phyloP scores from a whole-genome alignment of 345 rosid species.

The Euclidium syriacum region DNA sequence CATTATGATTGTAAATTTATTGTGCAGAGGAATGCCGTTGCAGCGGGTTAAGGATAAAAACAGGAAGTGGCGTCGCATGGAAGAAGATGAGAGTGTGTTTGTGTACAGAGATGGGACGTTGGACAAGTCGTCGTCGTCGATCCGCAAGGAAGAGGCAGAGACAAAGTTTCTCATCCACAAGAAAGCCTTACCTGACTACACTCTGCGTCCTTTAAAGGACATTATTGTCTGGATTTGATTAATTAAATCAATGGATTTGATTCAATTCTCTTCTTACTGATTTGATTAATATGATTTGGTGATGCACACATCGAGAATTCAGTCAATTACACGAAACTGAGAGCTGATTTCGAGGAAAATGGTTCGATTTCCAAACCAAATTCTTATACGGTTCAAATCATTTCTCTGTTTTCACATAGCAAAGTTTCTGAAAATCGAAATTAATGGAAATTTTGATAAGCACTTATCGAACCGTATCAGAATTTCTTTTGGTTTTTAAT shows the following conservation, averaged over 20 bases:
- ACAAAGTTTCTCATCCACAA: neutral
- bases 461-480: too few relatives aligned
- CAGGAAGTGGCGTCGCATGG: slow-evolving; percentile 41
- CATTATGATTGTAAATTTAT: too few relatives aligned
- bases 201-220: slow-evolving; percentile 32
- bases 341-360: slow-evolving; percentile 62
- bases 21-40: slow-evolving; percentile 46
- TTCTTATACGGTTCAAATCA: too few relatives aligned
- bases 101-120: slow-evolving; percentile 50
- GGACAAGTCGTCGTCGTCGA: slow-evolving; percentile 17
- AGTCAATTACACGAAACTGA: slow-evolving; percentile 55
- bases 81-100: slow-evolving; percentile 36
- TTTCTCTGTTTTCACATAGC: too few relatives aligned
- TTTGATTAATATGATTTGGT: too few relatives aligned
- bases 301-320: slow-evolving; percentile 83
- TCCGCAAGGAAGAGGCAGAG: neutral
- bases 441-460: too few relatives aligned
- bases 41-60: slow-evolving; percentile 17
- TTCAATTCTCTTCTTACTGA: too few relatives aligned
- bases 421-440: too few relatives aligned
- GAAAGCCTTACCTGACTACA: neutral
- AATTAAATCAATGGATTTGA: too few relatives aligned
- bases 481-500: too few relatives aligned
- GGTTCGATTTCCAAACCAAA: slow-evolving; percentile 84
- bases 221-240: slow-evolving; percentile 7